Percentiles rank a stretch among this genome's conserved stretches.
Evolutionary conservation across 2,329 filamentous ascomycete species (phyloP).

Genomic region (Phoma sp.): DNA sequence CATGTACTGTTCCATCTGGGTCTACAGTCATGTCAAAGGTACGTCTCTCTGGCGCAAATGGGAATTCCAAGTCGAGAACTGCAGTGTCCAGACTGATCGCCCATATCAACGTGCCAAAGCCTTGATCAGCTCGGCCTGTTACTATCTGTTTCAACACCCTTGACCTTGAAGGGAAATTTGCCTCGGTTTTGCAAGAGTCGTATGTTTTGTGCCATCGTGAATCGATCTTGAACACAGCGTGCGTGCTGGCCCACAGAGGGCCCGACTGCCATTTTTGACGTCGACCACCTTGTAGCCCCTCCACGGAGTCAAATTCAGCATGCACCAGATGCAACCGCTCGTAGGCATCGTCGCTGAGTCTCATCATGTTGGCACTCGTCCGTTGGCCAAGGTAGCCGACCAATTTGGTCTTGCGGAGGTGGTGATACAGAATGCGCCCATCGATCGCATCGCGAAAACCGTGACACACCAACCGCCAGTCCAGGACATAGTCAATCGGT

Average conservation of each 20-base stretch:
- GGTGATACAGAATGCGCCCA: slow-evolving; percentile 32
- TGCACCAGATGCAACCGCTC: slow-evolving; percentile 26
- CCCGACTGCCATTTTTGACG: neutral
- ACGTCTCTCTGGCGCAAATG: slow-evolving; percentile 11
- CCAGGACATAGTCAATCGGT: slow-evolving; percentile 34
- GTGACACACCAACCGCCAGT: slow-evolving; percentile 39
- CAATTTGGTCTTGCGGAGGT: slow-evolving; percentile 29
- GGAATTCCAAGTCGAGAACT: slow-evolving; percentile 34
- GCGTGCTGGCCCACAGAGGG: slow-evolving; percentile 23
- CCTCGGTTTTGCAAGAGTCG: neutral
- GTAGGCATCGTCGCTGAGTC: slow-evolving; percentile 22
- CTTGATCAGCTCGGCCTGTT: slow-evolving; percentile 11
- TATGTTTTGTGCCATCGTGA: no score
- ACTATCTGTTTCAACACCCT: slow-evolving; percentile 15
- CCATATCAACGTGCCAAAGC: slow-evolving; percentile 33
- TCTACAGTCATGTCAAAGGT: slow-evolving; percentile 19
- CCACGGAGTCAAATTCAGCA: slow-evolving; percentile 18
- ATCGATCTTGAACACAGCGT: slow-evolving; percentile 32
- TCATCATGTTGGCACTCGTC: neutral
- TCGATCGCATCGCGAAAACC: slow-evolving; percentile 43
- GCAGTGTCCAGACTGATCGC: slow-evolving; percentile 34
- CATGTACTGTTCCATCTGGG: slow-evolving; percentile 9
- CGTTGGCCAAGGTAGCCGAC: slow-evolving; percentile 30
- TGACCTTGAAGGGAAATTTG: neutral
- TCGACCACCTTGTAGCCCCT: neutral